Percentiles rank a stretch among this genome's conserved stretches.
phyloP scores from a whole-genome alignment of 2,329 filamentous ascomycete genomes.

The Lachnellula suecica region DNA sequence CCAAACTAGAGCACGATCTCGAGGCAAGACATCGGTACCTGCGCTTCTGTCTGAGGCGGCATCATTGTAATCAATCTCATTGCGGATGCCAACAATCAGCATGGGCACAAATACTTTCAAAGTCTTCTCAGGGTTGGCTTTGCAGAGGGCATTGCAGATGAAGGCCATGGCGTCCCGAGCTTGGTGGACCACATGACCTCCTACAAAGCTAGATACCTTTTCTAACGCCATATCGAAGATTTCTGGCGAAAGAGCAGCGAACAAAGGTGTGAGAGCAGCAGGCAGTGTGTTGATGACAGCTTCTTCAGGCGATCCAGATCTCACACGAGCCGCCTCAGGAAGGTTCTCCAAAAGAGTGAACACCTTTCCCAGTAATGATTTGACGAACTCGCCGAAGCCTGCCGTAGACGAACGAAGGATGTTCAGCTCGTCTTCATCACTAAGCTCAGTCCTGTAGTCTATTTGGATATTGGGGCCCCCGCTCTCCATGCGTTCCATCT shows the following conservation, averaged over 20 bases:
- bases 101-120: constrained; percentile 88
- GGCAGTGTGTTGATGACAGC: constrained; percentile 95
- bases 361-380: constrained; percentile 87
- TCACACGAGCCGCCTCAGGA: constrained; percentile 83
- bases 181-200: constrained; percentile 93
- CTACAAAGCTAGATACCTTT: constrained; percentile 89
- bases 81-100: constrained; percentile 86
- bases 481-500: constrained; percentile 90
- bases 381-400: constrained; percentile 87
- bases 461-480: constrained; percentile 84
- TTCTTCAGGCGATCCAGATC: constrained; percentile 91
- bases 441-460: constrained; percentile 79
- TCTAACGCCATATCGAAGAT: constrained; percentile 89
- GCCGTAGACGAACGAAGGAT: constrained; percentile 93
- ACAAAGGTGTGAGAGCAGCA: constrained; percentile 84
- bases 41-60: constrained; percentile 93
- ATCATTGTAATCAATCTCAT: constrained; percentile 95
- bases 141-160: constrained; percentile 94
- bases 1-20: constrained; percentile 93
- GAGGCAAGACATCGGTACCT: constrained; percentile 87
- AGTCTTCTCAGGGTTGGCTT: constrained; percentile 91
- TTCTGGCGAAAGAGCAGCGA: constrained; percentile 87
- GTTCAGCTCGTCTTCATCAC: constrained; percentile 80
- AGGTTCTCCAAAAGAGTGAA: constrained; percentile 95
- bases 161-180: constrained; percentile 97